These are phyloP conservation scores for Lactifluus subvellereus DNA, from an alignment of 768 basidiomycete genomes.

Conservation along the genomic window DNA sequence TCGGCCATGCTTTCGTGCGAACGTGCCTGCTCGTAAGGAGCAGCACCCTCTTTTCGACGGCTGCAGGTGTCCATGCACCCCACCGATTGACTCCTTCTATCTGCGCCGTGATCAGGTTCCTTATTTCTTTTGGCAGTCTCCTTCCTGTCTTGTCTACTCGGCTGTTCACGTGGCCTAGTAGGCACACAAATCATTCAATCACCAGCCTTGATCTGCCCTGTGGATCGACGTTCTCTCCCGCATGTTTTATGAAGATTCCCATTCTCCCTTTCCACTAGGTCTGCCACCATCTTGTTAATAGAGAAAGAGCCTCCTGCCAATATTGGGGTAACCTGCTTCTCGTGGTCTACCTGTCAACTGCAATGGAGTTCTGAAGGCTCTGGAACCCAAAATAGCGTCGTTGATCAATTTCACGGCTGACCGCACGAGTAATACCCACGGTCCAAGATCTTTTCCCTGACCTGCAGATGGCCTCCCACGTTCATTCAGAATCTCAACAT, in stretches of 20 bases:
- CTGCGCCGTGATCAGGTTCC: background rate
- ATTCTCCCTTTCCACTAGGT: background rate
- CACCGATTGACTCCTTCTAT: background rate
- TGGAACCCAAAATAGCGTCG: background rate
- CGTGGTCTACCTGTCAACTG: background rate
- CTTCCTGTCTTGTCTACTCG: background rate
- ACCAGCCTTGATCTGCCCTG: constrained; percentile 1
- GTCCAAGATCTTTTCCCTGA: background rate
- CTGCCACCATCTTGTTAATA: background rate
- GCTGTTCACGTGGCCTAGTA: background rate
- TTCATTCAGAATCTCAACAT: background rate
- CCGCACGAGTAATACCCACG: constrained; percentile 4
- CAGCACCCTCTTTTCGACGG: constrained; percentile 7
- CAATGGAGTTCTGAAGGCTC: background rate
- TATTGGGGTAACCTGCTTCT: background rate
- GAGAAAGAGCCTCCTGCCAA: background rate
- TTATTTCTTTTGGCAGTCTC: background rate
- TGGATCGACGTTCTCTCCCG: constrained; percentile 8
- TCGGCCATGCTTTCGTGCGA: constrained; percentile 3
- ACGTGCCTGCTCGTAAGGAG: constrained; percentile 10
- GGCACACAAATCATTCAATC: background rate
- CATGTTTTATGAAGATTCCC: constrained; percentile 3
- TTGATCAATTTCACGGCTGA: constrained; percentile 15
- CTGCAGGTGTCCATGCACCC: constrained; percentile 2
- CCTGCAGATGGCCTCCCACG: background rate